phyloP scores from a whole-genome alignment of 169 alveolate genomes.

The Plasmodium chabaudi region DNA sequence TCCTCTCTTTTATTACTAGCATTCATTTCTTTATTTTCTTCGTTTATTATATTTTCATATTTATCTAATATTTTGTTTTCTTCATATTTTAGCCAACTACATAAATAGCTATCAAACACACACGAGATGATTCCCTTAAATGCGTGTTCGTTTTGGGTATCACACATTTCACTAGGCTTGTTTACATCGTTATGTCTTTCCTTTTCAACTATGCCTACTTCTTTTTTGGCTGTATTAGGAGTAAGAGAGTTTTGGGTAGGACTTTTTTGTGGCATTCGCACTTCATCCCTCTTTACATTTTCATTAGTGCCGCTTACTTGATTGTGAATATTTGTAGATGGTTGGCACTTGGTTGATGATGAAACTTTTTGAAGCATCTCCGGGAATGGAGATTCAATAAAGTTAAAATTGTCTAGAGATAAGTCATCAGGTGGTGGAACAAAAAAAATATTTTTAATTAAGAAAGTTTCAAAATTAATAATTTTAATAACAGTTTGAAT shows the following conservation, averaged over 20 bases:
- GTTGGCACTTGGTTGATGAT: neutral
- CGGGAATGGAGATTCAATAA: slow-evolving; percentile 62
- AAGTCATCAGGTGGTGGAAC: neutral
- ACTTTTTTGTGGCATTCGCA: too few species aligned
- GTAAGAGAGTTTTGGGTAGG: too few species aligned
- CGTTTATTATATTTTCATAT: slow-evolving; percentile 57
- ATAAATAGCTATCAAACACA: slow-evolving; percentile 56
- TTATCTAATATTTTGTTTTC: slow-evolving; percentile 56
- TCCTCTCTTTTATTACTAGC: neutral
- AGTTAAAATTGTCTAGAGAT: slow-evolving; percentile 2
- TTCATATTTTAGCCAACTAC: slow-evolving; percentile 72
- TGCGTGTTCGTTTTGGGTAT: neutral
- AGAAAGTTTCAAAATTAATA: slow-evolving; percentile 52
- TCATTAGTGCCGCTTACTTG: neutral
- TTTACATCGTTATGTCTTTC: too few species aligned
- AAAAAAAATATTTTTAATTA: slow-evolving; percentile 34
- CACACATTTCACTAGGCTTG: neutral
- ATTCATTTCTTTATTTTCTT: slow-evolving; percentile 30
- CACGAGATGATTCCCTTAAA: slow-evolving; percentile 66
- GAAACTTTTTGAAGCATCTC: slow-evolving; percentile 17
- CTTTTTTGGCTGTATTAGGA: too few species aligned
- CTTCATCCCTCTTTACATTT: too few species aligned
- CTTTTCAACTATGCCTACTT: too few species aligned
- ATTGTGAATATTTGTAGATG: neutral
- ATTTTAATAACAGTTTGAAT: slow-evolving; percentile 71